Evolutionary conservation across 2,329 filamentous ascomycete genomes (phyloP).

Genomic region (Trichoderma gracile): DNA sequence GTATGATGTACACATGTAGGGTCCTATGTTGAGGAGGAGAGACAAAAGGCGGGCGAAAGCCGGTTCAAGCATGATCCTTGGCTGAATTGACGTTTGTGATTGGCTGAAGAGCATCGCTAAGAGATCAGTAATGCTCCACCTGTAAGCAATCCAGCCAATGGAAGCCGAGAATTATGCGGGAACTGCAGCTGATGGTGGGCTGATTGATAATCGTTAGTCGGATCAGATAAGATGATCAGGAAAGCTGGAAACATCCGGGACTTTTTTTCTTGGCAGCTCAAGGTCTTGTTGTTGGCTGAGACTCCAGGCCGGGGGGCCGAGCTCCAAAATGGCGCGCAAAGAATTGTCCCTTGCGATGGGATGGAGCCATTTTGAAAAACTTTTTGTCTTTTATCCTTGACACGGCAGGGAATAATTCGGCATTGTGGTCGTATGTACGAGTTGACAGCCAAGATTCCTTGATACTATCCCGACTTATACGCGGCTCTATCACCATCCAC

Average conservation of each 20-base stretch:
- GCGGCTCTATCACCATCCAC: too few species aligned
- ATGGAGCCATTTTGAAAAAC: not conserved
- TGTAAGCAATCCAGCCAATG: not conserved
- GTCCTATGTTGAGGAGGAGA: not conserved
- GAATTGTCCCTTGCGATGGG: slow-evolving; percentile 7
- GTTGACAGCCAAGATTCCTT: too few species aligned
- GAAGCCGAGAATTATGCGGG: not conserved
- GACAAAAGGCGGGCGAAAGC: not conserved
- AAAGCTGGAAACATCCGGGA: not conserved
- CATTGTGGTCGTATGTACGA: too few species aligned
- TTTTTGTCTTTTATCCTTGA: too few species aligned
- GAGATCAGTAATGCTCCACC: not conserved
- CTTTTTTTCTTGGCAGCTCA: not conserved
- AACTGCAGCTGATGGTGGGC: slow-evolving; percentile 10
- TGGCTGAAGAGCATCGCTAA: not conserved
- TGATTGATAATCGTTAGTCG: slow-evolving; percentile 22
- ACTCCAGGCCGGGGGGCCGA: not conserved
- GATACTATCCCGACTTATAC: too few species aligned
- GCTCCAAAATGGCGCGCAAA: slow-evolving; percentile 12
- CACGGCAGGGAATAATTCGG: too few species aligned
- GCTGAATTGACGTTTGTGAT: not conserved
- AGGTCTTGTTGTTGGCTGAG: not conserved
- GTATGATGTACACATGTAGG: too few species aligned
- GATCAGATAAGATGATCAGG: slow-evolving; percentile 23
- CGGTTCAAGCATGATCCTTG: slow-evolving; percentile 11